These are phyloP conservation scores for Priceomyces castillae DNA, from an alignment of 805 yeast genomes.

Conservation along the genomic window DNA sequence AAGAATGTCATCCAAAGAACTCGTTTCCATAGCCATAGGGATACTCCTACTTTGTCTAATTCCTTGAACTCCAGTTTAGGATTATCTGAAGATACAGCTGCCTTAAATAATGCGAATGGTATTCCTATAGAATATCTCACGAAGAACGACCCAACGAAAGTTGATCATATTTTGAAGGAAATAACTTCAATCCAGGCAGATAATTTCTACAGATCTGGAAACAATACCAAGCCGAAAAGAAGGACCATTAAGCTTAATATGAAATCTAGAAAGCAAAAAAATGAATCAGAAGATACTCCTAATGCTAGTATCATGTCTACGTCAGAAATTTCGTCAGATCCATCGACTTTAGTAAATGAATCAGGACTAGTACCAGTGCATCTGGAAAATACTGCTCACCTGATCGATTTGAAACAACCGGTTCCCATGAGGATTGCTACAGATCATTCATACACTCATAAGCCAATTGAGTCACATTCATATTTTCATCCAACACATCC, in stretches of 20 bases:
- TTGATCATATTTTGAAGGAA: constrained; percentile 36
- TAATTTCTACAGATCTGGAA: constrained; percentile 30
- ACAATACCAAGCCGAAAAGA: constrained; percentile 39
- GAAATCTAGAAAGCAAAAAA: constrained; percentile 8
- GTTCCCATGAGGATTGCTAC: constrained; percentile 11
- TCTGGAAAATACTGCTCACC: neutral
- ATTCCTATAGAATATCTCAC: constrained; percentile 39
- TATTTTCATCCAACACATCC: constrained; percentile 18
- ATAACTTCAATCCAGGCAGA: constrained; percentile 48
- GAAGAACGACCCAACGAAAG: constrained; percentile 24
- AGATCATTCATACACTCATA: constrained; percentile 5
- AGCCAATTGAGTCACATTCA: constrained; percentile 18
- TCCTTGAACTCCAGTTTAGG: constrained; percentile 36
- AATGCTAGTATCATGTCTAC: constrained; percentile 1
- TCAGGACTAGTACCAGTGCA: neutral
- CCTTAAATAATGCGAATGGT: constrained; percentile 23
- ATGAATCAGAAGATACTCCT: neutral
- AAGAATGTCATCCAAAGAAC: constrained; percentile 59
- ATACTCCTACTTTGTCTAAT: constrained; percentile 36
- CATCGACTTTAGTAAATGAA: constrained; percentile 8
- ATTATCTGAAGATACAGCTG: constrained; percentile 22
- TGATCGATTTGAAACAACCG: constrained; percentile 12
- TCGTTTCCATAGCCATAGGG: constrained; percentile 43
- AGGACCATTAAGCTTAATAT: constrained; percentile 35
- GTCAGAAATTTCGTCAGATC: constrained; percentile 2